Evolutionary conservation across 2,329 filamentous ascomycete genomes (phyloP), one percentile per base, ranked within the genome.

Genomic region (Pseudocercospora macadamiae): DNA sequence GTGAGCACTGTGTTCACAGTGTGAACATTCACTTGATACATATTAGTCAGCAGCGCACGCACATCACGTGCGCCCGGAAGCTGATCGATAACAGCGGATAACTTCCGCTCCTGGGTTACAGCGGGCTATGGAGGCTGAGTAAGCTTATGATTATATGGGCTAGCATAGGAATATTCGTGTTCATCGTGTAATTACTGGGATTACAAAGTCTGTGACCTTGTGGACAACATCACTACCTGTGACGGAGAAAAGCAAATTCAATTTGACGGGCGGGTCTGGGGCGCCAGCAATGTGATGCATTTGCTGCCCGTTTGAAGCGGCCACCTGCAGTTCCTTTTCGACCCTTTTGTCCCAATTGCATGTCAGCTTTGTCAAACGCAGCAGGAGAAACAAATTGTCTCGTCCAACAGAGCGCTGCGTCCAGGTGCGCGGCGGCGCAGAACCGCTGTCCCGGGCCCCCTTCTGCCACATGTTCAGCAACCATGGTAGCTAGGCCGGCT

Each of bases 311-410:
- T 25, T 51, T 37, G 54, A n/a, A 49, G 55, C 30, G 39, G 37
- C 25, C 23, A 54, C 21, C 52, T 51, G 55, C 34, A 37, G 47
- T 36, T 34, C 36, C 21, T 16, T 21, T n/a, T 21, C 18, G 42
- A 1, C 36, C 9, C 16, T 37, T 37, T 55, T 37, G 51, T 47
- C 25, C 51, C 51, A 45, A 19, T n/a, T 19, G 25, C 36, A 44
- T 26, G 18, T 44, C 51, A 45, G 19, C 37, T 47, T 25, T 54
- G 37, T 44, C 52, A 48, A 54, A 49, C 39, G 47, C 53, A 49
- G 10, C 42, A 32, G 25, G 21, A 45, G 32, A 54, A 54, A 51
- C 52, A 55, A 44, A 54, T 57, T 34, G 36, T 56, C 37, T 45
- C 49, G 58, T 53, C 52, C 34, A 36, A 34, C 51, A 26, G 10